Conservation (phyloP, 768 basidiomycete species). For the Multifurca ochricompacta region DNA sequence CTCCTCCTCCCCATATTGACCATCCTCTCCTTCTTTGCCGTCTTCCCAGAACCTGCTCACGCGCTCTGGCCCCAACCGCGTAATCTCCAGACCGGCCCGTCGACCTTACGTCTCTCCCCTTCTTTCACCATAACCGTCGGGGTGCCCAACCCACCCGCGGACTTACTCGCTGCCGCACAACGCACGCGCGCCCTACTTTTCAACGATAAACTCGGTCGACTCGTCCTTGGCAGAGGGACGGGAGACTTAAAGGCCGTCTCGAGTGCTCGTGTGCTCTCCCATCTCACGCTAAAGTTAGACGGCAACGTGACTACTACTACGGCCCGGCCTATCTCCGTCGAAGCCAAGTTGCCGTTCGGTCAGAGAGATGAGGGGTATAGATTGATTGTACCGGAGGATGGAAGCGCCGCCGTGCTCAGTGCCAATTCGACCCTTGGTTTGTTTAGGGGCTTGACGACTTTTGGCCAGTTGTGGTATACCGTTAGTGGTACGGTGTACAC, state of each 20-base stretch:
- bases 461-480: conserved; percentile 46
- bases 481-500: conserved; percentile 30
- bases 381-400: conserved; percentile 33
- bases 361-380: conserved; percentile 39
- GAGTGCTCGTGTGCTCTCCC: conserved; percentile 35
- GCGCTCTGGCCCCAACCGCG: conserved; percentile 35
- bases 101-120: conserved; percentile 34
- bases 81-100: conserved; percentile 25
- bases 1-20: background rate
- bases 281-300: conserved; percentile 38
- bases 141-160: conserved; percentile 40
- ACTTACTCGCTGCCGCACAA: conserved; percentile 48
- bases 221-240: conserved; percentile 52
- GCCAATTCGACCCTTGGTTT: conserved; percentile 45
- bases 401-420: conserved; percentile 29
- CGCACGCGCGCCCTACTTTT: conserved; percentile 33
- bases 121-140: conserved; percentile 43
- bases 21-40: conserved; percentile 18
- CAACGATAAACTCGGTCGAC: conserved; percentile 50
- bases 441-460: conserved; percentile 47
- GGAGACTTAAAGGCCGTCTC: conserved; percentile 34
- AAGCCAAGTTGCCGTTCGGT: conserved; percentile 31
- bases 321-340: conserved; percentile 29
- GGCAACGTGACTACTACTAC: no score
- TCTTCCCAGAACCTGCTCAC: conserved; percentile 19